Conservation (phyloP, 441 rosid genomes). For the Pelargonium fulgidum region DNA sequence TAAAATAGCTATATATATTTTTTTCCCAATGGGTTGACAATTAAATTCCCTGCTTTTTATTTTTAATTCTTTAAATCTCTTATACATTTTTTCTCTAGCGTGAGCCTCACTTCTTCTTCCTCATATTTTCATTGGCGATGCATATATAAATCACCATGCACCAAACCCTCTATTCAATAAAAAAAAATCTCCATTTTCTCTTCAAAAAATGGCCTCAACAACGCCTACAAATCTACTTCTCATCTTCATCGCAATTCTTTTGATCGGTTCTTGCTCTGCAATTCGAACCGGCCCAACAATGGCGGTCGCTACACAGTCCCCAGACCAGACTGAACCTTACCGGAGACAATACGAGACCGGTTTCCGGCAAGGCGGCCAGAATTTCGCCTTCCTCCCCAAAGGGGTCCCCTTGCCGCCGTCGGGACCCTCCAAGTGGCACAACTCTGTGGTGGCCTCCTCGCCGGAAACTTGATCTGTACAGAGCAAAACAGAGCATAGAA, state of each 20-base stretch:
- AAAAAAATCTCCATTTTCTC: too few species aligned
- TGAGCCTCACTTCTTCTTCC: too few species aligned
- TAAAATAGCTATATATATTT: too few species aligned
- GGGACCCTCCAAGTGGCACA: slow-evolving; percentile 76
- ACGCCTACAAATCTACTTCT: not conserved
- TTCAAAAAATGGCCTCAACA: too few species aligned
- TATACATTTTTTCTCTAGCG: too few species aligned
- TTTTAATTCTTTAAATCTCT: too few species aligned
- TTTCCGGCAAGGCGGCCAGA: slow-evolving; percentile 31
- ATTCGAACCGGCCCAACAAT: slow-evolving; percentile 33
- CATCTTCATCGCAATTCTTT: slow-evolving; percentile 26
- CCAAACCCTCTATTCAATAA: too few species aligned
- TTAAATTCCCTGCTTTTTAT: too few species aligned
- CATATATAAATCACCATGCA: too few species aligned
- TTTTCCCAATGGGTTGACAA: too few species aligned
- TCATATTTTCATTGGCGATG: too few species aligned
- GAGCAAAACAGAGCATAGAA: not conserved
- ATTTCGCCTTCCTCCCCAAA: slow-evolving; percentile 71
- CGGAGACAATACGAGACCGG: slow-evolving; percentile 29
- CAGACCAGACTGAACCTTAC: slow-evolving; percentile 20
- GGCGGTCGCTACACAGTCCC: slow-evolving; percentile 9
- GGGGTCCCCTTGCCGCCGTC: slow-evolving; percentile 44
- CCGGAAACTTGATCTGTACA: slow-evolving; percentile 27
- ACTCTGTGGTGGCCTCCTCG: slow-evolving; percentile 34
- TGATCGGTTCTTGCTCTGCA: slow-evolving; percentile 26